A percentile compares a stretch with the other conserved stretches of the same genome.
Evolutionary conservation across 805 yeast genomes (phyloP).

Genomic region (Barnettozyma sp.): DNA sequence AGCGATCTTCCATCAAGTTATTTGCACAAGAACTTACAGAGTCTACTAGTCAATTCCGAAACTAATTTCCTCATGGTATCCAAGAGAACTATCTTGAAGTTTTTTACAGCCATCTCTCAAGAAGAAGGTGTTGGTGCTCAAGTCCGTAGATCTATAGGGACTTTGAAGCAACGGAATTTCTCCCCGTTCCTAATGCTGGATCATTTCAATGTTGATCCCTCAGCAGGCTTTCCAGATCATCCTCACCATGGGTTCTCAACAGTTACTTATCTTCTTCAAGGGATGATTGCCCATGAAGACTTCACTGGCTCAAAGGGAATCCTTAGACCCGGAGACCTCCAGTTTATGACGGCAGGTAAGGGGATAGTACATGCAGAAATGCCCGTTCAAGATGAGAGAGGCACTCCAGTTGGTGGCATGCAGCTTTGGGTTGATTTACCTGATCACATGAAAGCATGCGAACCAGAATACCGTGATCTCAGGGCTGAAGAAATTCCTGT

Average conservation of each 20-base stretch:
- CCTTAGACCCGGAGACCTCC: slow-evolving; percentile 75
- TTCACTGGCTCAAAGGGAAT: slow-evolving; percentile 81
- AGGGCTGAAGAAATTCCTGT: slow-evolving; percentile 64
- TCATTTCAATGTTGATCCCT: slow-evolving; percentile 59
- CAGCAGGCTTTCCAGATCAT: slow-evolving; percentile 76
- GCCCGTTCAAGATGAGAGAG: slow-evolving; percentile 52
- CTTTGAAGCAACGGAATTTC: slow-evolving; percentile 59
- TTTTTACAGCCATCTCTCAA: slow-evolving; percentile 56
- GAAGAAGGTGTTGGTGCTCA: slow-evolving; percentile 86
- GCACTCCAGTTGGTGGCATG: slow-evolving; percentile 54
- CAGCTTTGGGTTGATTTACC: slow-evolving; percentile 90
- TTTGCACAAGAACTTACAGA: too few relatives aligned
- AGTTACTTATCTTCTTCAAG: slow-evolving; percentile 58
- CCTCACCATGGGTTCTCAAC: slow-evolving; percentile 84
- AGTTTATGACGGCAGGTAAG: slow-evolving; percentile 90
- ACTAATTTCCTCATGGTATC: slow-evolving; percentile 21
- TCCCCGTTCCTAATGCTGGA: slow-evolving; percentile 79
- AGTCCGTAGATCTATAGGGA: slow-evolving; percentile 77
- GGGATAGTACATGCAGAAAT: slow-evolving; percentile 85
- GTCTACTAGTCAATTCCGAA: too few relatives aligned
- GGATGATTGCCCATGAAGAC: slow-evolving; percentile 75
- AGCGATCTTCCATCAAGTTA: too few relatives aligned
- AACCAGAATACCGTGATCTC: slow-evolving; percentile 76
- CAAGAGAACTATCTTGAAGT: slow-evolving; percentile 43
- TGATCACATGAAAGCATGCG: slow-evolving; percentile 47